phyloP scores from a whole-genome alignment of 2,329 filamentous ascomycete species.

The Diaporthe humulicola region DNA sequence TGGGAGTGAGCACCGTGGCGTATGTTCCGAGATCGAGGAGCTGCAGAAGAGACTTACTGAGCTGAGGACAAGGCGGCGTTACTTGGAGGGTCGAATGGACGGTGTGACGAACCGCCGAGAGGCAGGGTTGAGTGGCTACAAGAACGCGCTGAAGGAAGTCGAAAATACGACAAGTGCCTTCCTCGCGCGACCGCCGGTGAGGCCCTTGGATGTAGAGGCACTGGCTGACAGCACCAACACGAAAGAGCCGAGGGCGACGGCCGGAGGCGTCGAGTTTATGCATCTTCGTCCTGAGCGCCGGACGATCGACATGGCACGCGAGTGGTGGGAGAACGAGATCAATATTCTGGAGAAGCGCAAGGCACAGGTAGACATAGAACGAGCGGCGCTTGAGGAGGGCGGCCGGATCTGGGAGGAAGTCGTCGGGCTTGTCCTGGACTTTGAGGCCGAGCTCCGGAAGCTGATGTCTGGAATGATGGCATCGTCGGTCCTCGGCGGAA shows the following conservation, averaged over 20 bases:
- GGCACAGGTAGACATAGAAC: constrained; percentile 70
- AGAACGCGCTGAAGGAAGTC: constrained; percentile 74
- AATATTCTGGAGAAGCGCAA: constrained; percentile 67
- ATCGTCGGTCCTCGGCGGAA: constrained; percentile 46
- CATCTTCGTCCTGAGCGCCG: constrained; percentile 73
- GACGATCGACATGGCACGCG: constrained; percentile 77
- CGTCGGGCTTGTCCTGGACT: constrained; percentile 70
- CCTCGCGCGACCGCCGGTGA: constrained; percentile 68
- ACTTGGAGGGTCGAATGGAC: constrained; percentile 70
- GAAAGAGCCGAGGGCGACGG: constrained; percentile 46
- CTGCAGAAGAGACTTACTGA: constrained; percentile 74
- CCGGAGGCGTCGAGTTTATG: constrained; percentile 67
- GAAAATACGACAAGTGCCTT: constrained; percentile 73
- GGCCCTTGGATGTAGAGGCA: constrained; percentile 64
- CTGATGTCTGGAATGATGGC: constrained; percentile 59
- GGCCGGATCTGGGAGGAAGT: constrained; percentile 75
- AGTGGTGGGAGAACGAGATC: constrained; percentile 78
- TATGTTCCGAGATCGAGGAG: constrained; percentile 75
- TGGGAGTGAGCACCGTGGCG: constrained; percentile 62
- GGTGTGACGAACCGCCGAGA: constrained; percentile 76
- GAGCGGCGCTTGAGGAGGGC: constrained; percentile 76
- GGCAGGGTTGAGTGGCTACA: constrained; percentile 79
- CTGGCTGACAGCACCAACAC: constrained; percentile 43
- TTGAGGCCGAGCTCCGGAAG: constrained; percentile 73
- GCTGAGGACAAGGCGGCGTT: constrained; percentile 71